Percentiles rank a stretch among this genome's conserved stretches.
phyloP scores from a whole-genome alignment of 2,329 filamentous ascomycete genomes.

The Paradendryphiella salina region DNA sequence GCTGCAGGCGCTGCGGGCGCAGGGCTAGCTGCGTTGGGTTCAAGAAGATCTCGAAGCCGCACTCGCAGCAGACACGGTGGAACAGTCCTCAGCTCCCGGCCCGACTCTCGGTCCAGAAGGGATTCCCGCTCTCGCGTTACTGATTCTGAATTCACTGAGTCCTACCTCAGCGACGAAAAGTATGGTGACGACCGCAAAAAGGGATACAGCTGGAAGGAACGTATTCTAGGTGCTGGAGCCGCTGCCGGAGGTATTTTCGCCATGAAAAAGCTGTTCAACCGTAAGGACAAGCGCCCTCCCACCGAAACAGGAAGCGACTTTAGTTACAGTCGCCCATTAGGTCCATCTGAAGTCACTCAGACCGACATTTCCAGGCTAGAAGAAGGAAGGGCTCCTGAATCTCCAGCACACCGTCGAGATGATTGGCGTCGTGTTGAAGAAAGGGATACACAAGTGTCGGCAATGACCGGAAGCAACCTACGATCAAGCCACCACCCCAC shows the following conservation, averaged over 20 bases:
- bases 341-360: constrained; percentile 53
- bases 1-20: constrained; percentile 61
- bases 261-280: constrained; percentile 61
- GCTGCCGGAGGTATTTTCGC: constrained; percentile 49
- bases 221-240: constrained; percentile 51
- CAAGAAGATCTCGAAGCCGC: constrained; percentile 47
- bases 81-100: constrained; percentile 43
- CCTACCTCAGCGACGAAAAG: constrained; percentile 51
- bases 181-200: constrained; percentile 40
- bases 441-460: constrained; percentile 42
- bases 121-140: constrained; percentile 36
- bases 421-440: constrained; percentile 46
- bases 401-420: constrained; percentile 45
- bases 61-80: constrained; percentile 36
- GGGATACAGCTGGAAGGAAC: constrained; percentile 50
- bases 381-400: constrained; percentile 57
- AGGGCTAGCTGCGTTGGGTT: constrained; percentile 58
- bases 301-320: constrained; percentile 58
- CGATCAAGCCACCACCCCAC: constrained; percentile 36
- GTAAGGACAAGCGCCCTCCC: constrained; percentile 49
- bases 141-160: constrained; percentile 37
- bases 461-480: constrained; percentile 54
- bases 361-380: constrained; percentile 55
- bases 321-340: constrained; percentile 57
- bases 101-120: constrained; percentile 35